Percentiles rank a stretch among this genome's conserved stretches.
Conservation (phyloP, 495 filamentous ascomycete species). For the Viridothelium virens region DNA sequence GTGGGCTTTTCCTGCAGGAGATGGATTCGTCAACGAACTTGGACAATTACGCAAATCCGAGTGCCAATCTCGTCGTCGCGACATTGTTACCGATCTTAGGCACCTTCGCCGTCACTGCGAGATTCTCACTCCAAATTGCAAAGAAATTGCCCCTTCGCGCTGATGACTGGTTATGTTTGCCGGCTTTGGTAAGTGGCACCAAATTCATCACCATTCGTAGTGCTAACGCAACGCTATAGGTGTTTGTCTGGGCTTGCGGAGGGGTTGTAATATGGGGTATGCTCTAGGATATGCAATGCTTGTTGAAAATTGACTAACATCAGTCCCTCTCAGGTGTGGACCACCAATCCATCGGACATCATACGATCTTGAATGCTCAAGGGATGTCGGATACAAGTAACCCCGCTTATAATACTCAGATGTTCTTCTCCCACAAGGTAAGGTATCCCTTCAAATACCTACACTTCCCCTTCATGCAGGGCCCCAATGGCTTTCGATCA, state of each 20-base stretch:
- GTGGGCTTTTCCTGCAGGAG: neutral
- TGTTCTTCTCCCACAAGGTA: slow-evolving; percentile 1
- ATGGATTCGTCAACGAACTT: slow-evolving; percentile 3
- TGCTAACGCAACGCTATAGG: neutral
- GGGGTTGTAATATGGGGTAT: neutral
- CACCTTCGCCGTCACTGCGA: neutral
- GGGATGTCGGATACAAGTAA: neutral
- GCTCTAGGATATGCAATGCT: neutral
- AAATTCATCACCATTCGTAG: neutral
- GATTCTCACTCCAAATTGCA: neutral
- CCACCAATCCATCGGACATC: neutral
- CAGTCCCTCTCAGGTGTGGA: neutral
- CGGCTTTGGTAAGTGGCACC: neutral
- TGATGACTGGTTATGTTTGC: slow-evolving; percentile 8
- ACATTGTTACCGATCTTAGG: neutral
- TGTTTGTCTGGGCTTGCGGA: slow-evolving; percentile 3
- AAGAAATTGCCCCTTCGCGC: slow-evolving; percentile 4
- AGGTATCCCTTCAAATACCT: neutral
- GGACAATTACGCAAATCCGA: neutral
- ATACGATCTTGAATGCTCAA: neutral
- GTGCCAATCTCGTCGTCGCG: neutral
- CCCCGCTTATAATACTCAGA: neutral
- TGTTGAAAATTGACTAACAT: neutral
- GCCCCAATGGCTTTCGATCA: neutral
- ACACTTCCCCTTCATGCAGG: neutral